Conservation (phyloP, 176 grass and related monocot genomes). For the Zea luxurians region DNA sequence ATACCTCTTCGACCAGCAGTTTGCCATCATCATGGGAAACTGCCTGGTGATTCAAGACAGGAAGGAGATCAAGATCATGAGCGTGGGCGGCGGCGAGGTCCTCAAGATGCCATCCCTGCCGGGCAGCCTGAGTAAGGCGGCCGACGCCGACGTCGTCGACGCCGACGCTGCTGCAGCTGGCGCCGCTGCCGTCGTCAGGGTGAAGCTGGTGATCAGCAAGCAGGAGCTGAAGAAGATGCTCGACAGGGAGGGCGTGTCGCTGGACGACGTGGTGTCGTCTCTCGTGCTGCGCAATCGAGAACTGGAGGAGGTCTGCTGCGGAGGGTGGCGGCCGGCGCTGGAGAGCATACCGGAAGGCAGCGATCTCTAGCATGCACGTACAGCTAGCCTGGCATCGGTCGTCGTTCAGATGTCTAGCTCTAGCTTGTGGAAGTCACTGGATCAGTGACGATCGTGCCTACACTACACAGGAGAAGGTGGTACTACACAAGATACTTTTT, state of each 20-base stretch:
- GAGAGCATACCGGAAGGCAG: conserved; percentile 71
- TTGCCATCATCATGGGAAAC: conserved; percentile 58
- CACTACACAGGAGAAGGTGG: neutral
- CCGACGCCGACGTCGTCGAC: no score
- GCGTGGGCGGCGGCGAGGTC: conserved; percentile 39
- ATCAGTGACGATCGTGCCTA: neutral
- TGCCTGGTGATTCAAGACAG: conserved; percentile 49
- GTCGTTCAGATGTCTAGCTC: neutral
- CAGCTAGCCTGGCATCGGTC: neutral
- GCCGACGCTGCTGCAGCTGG: neutral
- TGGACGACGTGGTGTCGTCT: conserved; percentile 42
- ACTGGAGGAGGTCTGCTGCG: conserved; percentile 1
- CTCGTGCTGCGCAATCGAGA: conserved; percentile 33
- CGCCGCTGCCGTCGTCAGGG: conserved; percentile 35
- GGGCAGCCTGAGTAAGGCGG: conserved; percentile 2
- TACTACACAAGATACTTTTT: neutral
- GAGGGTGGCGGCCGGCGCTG: conserved; percentile 65
- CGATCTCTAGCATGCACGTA: conserved; percentile 15
- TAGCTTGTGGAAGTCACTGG: no score
- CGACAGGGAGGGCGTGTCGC: conserved; percentile 35
- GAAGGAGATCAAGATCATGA: conserved; percentile 48
- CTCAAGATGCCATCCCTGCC: conserved; percentile 18
- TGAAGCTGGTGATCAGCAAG: conserved; percentile 77
- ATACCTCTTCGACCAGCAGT: no score
- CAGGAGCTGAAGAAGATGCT: conserved; percentile 69